Conservation (phyloP, 2,329 filamentous ascomycete species). For the Penicillium frequentans region DNA sequence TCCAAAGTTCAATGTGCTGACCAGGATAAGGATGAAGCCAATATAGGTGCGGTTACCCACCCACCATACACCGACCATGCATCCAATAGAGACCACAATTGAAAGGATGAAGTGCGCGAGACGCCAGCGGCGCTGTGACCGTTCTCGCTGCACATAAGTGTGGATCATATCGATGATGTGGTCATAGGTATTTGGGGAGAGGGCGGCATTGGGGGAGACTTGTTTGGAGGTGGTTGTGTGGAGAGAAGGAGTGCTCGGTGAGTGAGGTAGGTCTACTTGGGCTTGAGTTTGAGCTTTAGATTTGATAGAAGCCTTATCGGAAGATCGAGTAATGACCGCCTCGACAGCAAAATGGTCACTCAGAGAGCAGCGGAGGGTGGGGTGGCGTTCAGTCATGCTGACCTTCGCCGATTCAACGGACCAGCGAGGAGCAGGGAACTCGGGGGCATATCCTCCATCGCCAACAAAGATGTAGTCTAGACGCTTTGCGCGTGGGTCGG, state of each 20-base stretch:
- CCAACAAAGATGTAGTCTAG: slow-evolving; percentile 93
- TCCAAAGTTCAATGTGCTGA: slow-evolving; percentile 74
- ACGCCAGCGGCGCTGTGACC: slow-evolving; percentile 69
- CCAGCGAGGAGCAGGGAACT: slow-evolving; percentile 56
- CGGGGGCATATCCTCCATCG: slow-evolving; percentile 45
- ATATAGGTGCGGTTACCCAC: slow-evolving; percentile 68
- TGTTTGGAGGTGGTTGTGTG: slow-evolving; percentile 17
- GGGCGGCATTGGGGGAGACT: slow-evolving; percentile 27
- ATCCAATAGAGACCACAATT: slow-evolving; percentile 67
- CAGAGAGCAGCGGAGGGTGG: slow-evolving; percentile 76
- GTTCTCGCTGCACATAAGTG: slow-evolving; percentile 70
- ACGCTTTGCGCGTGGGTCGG: slow-evolving; percentile 76
- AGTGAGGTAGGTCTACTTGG: background rate
- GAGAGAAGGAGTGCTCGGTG: slow-evolving; percentile 6
- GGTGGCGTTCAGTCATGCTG: slow-evolving; percentile 79
- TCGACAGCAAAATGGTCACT: slow-evolving; percentile 95
- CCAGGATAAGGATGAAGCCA: slow-evolving; percentile 74
- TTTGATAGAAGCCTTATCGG: background rate
- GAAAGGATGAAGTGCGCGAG: slow-evolving; percentile 71
- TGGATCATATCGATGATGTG: slow-evolving; percentile 71
- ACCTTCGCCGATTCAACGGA: slow-evolving; percentile 69
- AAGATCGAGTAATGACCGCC: slow-evolving; percentile 63
- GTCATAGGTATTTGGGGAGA: slow-evolving; percentile 60
- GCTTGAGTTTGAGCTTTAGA: background rate
- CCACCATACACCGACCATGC: slow-evolving; percentile 84